Conservation (phyloP, 345 rosid genomes). For the Murraya koenigii region DNA sequence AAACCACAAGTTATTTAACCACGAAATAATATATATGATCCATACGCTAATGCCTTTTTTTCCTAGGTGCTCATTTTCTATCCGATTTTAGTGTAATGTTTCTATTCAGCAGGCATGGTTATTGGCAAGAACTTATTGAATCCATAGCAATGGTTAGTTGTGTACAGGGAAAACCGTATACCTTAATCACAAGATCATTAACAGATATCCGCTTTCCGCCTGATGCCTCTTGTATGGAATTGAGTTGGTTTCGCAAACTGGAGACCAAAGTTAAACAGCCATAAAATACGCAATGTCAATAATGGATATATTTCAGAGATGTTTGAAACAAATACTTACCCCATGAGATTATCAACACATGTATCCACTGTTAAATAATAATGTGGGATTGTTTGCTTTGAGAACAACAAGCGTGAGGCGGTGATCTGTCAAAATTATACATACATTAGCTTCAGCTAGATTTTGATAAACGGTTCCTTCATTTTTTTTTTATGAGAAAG, state of each 20-base stretch:
- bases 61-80: too few relatives aligned
- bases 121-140: too few relatives aligned
- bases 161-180: slow-evolving; percentile 21
- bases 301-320: neutral
- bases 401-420: slow-evolving; percentile 82
- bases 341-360: slow-evolving; percentile 89
- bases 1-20: neutral
- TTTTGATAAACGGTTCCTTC: neutral
- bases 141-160: slow-evolving; percentile 1
- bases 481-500: neutral
- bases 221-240: slow-evolving; percentile 80
- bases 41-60: neutral
- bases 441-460: slow-evolving; percentile 17
- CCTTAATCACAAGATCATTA: slow-evolving; percentile 98
- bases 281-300: neutral
- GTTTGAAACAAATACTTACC: slow-evolving; percentile 41
- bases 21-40: neutral
- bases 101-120: too few relatives aligned
- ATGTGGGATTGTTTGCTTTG: slow-evolving; percentile 98
- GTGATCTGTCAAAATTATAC: slow-evolving; percentile 60
- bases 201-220: slow-evolving; percentile 92
- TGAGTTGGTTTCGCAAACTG: slow-evolving; percentile 80
- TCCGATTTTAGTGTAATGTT: too few relatives aligned
- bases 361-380: slow-evolving; percentile 91
- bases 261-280: slow-evolving; percentile 17